These are phyloP conservation scores for Tremella yokohamensis DNA, from an alignment of 768 basidiomycete genomes.

Conservation along the genomic window DNA sequence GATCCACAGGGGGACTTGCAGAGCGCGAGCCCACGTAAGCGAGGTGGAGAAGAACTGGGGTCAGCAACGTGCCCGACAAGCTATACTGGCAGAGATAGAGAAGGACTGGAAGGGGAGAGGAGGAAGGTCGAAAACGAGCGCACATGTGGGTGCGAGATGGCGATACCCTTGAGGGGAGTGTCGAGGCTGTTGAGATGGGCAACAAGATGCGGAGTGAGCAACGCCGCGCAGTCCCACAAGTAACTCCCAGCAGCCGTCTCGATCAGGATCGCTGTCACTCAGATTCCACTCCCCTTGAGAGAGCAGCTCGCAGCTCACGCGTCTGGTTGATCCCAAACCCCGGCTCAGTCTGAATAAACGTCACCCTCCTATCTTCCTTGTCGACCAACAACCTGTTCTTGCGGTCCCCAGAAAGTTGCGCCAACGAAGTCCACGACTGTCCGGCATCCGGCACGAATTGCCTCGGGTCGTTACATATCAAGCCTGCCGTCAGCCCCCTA, in stretches of 20 bases:
- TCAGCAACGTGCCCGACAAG: background rate
- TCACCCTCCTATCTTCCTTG: conserved; percentile 38
- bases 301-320: conserved; percentile 29
- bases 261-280: conserved; percentile 38
- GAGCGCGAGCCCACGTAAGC: conserved; percentile 43
- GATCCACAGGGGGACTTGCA: conserved; percentile 42
- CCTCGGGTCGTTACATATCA: conserved; percentile 41
- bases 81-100: no score
- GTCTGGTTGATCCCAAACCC: conserved; percentile 47
- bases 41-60: conserved; percentile 48
- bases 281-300: background rate
- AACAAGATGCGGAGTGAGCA: conserved; percentile 31
- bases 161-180: conserved; percentile 43
- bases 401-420: conserved; percentile 23
- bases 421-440: conserved; percentile 42
- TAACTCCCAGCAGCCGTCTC: conserved; percentile 41
- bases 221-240: conserved; percentile 49
- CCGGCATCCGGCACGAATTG: conserved; percentile 43
- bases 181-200: conserved; percentile 21
- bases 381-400: conserved; percentile 33
- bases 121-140: background rate
- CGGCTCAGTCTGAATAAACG: conserved; percentile 38
- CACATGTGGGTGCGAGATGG: conserved; percentile 50
- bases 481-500: conserved; percentile 11
- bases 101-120: background rate